Conservation (phyloP, 768 basidiomycete species). For the Pulveroboletus ravenelii region DNA sequence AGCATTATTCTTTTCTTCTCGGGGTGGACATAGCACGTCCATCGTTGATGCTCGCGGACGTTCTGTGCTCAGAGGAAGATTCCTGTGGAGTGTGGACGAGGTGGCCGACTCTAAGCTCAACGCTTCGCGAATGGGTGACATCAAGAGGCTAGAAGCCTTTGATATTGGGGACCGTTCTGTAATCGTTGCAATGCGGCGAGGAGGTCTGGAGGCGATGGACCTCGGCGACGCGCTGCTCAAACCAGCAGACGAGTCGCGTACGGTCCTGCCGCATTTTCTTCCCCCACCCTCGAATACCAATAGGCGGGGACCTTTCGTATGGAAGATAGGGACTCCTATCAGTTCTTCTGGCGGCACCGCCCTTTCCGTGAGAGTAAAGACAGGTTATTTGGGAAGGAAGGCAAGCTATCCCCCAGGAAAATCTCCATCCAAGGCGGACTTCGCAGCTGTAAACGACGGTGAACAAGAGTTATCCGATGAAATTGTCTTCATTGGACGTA, state of each 20-base stretch:
- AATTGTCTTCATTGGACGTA: conserved; percentile 76
- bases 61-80: conserved; percentile 76
- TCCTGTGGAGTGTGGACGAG: conserved; percentile 74
- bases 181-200: conserved; percentile 81
- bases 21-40: conserved; percentile 85
- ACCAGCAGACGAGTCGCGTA: conserved; percentile 78
- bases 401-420: conserved; percentile 43
- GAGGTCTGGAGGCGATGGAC: conserved; percentile 78
- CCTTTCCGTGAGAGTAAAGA: conserved; percentile 38
- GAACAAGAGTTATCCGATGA: conserved; percentile 59
- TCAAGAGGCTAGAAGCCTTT: conserved; percentile 79
- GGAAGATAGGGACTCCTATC: conserved; percentile 77
- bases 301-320: conserved; percentile 70
- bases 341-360: conserved; percentile 39
- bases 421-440: conserved; percentile 50
- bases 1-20: conserved; percentile 79
- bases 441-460: conserved; percentile 41
- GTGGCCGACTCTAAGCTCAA: conserved; percentile 35
- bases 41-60: conserved; percentile 84
- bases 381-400: conserved; percentile 45
- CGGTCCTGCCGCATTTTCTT: conserved; percentile 63
- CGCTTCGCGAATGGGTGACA: conserved; percentile 63
- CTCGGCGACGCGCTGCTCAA: conserved; percentile 72
- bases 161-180: conserved; percentile 73
- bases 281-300: conserved; percentile 58